Evolutionary conservation across 495 filamentous ascomycete genomes (phyloP), one percentile per base, ranked within the genome.

Genomic region (Paragyromitra xinjiangensis): DNA sequence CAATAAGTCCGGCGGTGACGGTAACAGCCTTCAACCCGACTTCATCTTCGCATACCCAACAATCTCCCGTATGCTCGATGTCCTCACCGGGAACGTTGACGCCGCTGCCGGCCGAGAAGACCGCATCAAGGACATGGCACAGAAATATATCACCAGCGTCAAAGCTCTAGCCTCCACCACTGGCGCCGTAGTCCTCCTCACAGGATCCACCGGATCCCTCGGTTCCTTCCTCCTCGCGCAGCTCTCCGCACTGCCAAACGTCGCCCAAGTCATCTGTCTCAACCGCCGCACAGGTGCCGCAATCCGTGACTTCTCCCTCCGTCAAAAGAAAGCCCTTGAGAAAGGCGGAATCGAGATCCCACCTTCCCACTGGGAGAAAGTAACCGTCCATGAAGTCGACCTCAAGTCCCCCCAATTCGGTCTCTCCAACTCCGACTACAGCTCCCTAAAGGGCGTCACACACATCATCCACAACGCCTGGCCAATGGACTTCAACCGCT

Each of bases 401-500:
- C 84, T 83, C 2, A 73, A 83, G 0, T 85, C 85, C 50, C 78
- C 84, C 0, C 58, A 68, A 7, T 84, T 91, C 0, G 89, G 88
- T 1, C 84, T 91, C 0, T 26, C 84, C 0, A 14, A 44, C 0
- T 44, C 72, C 16, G 82, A 84, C 1, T 89, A 88, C 67, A 40
- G 82, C 24, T 24, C 58, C 4, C 83, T 83, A 3, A 64, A 80
- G 3, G 81, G 55, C n/a, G 86, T 87, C 1, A 90, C 88, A 0
- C 85, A 89, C 56, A 86, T 90, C 22, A 77, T 90, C 44, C 88
- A 90, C 80, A 89, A 88, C 65, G 88, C 88, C 4, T 89, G 88
- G 88, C 87, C 86, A 0, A 89, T 90, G 88, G 87, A 84, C 72
- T 84, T 75, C 26, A 86, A 80, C 39, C 81, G 85, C 0, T 82